Conservation (phyloP, 257 asterid species). For the Nicotiana benthamiana region DNA sequence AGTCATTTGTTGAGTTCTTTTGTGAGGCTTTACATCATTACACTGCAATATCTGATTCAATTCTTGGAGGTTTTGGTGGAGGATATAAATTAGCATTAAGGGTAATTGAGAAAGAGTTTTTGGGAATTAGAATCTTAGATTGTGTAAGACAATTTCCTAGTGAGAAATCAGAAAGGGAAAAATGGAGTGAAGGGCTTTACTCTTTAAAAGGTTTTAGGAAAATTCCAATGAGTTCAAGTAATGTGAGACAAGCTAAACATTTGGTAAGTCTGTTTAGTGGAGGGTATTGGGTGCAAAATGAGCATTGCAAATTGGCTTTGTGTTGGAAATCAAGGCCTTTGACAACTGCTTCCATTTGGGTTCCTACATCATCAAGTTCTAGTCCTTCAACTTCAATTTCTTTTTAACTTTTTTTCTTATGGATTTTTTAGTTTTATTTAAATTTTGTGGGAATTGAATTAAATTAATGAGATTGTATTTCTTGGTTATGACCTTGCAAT, state of each 20-base stretch:
- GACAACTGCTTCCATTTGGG: slow-evolving; percentile 34
- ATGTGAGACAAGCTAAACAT: slow-evolving; percentile 32
- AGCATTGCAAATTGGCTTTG: slow-evolving; percentile 19
- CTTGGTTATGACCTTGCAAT: neutral
- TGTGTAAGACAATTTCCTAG: slow-evolving; percentile 22
- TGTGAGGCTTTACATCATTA: slow-evolving; percentile 31
- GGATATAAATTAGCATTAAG: slow-evolving; percentile 20
- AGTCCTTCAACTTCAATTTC: slow-evolving; percentile 18
- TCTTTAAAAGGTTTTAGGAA: slow-evolving; percentile 22
- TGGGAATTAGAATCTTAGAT: slow-evolving; percentile 21
- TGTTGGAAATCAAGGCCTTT: slow-evolving; percentile 38
- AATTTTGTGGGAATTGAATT: neutral
- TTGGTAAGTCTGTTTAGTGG: slow-evolving; percentile 28
- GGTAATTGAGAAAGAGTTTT: slow-evolving; percentile 26
- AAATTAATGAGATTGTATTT: neutral
- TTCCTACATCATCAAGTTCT: slow-evolving; percentile 14
- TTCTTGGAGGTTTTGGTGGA: slow-evolving; percentile 20
- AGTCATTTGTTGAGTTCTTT: slow-evolving; percentile 28
- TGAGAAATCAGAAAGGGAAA: neutral
- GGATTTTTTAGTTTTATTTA: neutral
- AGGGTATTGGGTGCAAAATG: slow-evolving; percentile 36
- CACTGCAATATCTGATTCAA: slow-evolving; percentile 25
- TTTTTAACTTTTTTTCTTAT: neutral
- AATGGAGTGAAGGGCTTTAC: slow-evolving; percentile 8
- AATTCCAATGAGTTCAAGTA: slow-evolving; percentile 31